phyloP scores from a whole-genome alignment of 805 yeast species.

The Teunomyces aglyptinius region DNA sequence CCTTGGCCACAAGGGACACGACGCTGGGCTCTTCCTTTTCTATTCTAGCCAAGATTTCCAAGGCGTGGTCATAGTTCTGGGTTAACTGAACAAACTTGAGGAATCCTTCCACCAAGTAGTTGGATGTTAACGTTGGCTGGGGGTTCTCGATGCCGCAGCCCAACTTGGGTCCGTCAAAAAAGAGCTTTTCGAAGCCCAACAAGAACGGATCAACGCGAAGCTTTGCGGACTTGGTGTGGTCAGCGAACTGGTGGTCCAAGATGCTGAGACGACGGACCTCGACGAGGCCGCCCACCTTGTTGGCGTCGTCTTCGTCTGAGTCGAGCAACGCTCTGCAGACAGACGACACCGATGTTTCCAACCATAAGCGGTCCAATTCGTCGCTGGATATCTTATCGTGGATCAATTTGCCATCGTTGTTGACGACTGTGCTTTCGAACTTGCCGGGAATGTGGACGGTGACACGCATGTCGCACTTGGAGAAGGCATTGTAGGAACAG shows the following conservation, averaged over 20 bases:
- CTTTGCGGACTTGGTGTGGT: constrained; percentile 44
- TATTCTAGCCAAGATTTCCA: constrained; percentile 56
- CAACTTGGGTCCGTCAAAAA: constrained; percentile 60
- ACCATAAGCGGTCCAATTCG: constrained; percentile 56
- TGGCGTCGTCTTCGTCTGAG: constrained; percentile 62
- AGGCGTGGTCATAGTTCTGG: constrained; percentile 58
- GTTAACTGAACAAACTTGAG: constrained; percentile 63
- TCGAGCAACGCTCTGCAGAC: constrained; percentile 71
- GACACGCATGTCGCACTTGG: constrained; percentile 67
- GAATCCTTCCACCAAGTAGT: constrained; percentile 76
- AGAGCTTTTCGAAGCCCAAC: constrained; percentile 63
- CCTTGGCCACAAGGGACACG: constrained; percentile 51
- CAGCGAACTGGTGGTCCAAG: constrained; percentile 27
- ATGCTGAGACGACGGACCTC: constrained; percentile 86
- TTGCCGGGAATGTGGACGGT: constrained; percentile 75
- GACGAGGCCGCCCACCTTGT: constrained; percentile 58
- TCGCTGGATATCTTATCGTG: constrained; percentile 46
- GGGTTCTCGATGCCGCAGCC: constrained; percentile 71
- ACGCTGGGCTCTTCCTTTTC: constrained; percentile 55
- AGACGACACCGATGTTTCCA: constrained; percentile 61
- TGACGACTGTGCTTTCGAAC: constrained; percentile 54
- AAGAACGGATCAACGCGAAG: constrained; percentile 47
- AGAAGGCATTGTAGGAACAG: constrained; percentile 61
- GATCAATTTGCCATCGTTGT: constrained; percentile 50
- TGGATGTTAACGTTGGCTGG: constrained; percentile 58